These are phyloP conservation scores for Pleurotus ostreatus DNA, from an alignment of 768 basidiomycete species.

Conservation along the genomic window DNA sequence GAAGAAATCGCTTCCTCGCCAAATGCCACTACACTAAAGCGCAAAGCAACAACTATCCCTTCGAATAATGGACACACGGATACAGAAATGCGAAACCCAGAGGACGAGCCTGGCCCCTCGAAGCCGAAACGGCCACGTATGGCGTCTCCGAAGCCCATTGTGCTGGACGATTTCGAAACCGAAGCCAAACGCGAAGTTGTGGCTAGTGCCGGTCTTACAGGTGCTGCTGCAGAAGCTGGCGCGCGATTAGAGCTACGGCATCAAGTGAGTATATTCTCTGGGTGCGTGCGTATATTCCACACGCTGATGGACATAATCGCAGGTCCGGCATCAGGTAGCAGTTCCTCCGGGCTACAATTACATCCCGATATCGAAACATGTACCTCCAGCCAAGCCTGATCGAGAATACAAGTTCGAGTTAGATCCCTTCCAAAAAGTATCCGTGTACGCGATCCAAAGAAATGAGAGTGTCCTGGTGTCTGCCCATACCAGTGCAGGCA, in stretches of 20 bases:
- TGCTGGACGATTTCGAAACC: constrained; percentile 92
- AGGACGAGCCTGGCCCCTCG: constrained; percentile 34
- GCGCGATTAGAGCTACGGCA: constrained; percentile 74
- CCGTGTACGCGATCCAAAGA: constrained; percentile 91
- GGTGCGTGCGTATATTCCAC: not conserved
- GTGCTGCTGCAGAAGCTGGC: constrained; percentile 54
- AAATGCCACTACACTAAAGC: constrained; percentile 29
- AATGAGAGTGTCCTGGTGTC: constrained; percentile 98
- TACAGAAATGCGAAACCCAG: constrained; percentile 18
- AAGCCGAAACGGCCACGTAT: constrained; percentile 55
- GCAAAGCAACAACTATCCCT: constrained; percentile 33
- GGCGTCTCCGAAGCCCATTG: constrained; percentile 66
- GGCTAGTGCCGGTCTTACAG: constrained; percentile 83
- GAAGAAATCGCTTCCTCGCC: constrained; percentile 9
- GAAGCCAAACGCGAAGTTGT: constrained; percentile 91
- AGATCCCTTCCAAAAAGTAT: constrained; percentile 96
- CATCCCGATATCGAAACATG: constrained; percentile 83
- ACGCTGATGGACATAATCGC: not conserved
- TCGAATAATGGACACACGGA: constrained; percentile 11
- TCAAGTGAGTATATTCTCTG: constrained; percentile 47
- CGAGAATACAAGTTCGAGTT: constrained; percentile 94
- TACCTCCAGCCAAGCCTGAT: constrained; percentile 87
- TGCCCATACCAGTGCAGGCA: constrained; percentile 98
- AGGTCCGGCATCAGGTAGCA: constrained; percentile 96
- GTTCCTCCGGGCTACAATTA: constrained; percentile 92